These are phyloP conservation scores for Citrus mangshanensis DNA, from an alignment of 345 rosid species.

Conservation along the genomic window DNA sequence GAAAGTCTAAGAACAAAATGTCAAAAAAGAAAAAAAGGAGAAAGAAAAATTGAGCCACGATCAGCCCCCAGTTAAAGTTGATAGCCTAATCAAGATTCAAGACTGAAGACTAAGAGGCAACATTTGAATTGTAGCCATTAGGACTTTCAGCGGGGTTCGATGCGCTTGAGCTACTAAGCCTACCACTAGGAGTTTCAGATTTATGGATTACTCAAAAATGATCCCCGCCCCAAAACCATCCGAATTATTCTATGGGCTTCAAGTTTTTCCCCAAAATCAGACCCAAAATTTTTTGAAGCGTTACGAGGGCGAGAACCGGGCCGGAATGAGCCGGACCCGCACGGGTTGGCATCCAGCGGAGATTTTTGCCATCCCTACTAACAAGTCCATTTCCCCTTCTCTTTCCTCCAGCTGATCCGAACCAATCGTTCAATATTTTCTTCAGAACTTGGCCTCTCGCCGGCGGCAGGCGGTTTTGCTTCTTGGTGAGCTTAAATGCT, in stretches of 20 bases:
- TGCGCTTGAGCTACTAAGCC: background rate
- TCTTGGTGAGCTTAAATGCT: background rate
- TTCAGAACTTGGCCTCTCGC: constrained; percentile 15
- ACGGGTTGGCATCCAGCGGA: no score
- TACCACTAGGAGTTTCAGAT: background rate
- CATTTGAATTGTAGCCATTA: background rate
- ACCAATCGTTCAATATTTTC: constrained; percentile 7
- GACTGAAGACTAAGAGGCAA: background rate
- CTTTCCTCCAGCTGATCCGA: background rate
- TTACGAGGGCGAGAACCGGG: no score
- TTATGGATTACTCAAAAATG: no score
- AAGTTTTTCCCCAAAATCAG: no score
- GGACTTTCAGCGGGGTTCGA: constrained; percentile 3
- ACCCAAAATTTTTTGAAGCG: no score
- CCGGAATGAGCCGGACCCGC: no score
- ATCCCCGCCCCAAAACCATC: no score
- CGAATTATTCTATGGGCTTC: no score
- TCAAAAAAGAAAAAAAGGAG: background rate
- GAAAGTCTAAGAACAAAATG: background rate
- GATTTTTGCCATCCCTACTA: no score
- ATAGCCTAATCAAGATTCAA: no score
- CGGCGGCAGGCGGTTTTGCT: constrained; percentile 8
- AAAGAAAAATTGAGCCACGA: background rate
- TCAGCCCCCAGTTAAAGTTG: background rate
- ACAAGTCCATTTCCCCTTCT: background rate